phyloP scores from a whole-genome alignment of 1,139 yeast species.

The Geotrichum restrictum region DNA sequence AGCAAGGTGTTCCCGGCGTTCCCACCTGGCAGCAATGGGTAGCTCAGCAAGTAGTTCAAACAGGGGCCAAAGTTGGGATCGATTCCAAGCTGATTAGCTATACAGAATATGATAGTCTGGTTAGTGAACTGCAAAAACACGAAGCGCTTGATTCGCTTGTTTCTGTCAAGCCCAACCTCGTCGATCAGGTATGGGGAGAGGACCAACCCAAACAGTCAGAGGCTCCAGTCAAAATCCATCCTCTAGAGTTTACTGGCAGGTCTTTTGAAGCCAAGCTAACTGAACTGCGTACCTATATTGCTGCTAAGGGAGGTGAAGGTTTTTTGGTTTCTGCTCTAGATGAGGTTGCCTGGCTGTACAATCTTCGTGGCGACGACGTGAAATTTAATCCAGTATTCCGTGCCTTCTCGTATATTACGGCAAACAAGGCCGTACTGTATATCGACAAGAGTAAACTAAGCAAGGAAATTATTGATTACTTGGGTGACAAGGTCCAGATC shows the following conservation, averaged over 20 bases:
- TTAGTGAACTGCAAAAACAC: slow-evolving; percentile 34
- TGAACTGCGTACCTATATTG: slow-evolving; percentile 46
- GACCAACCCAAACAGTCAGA: slow-evolving; percentile 41
- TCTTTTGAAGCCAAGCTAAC: slow-evolving; percentile 44
- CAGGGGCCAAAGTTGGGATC: slow-evolving; percentile 46
- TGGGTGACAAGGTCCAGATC: slow-evolving; percentile 34
- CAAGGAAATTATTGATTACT: slow-evolving; percentile 38
- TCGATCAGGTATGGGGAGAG: slow-evolving; percentile 70
- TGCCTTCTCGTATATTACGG: slow-evolving; percentile 69
- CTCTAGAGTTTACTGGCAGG: slow-evolving; percentile 43
- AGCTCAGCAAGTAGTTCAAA: slow-evolving; percentile 37
- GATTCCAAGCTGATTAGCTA: slow-evolving; percentile 70
- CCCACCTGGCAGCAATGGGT: slow-evolving; percentile 91
- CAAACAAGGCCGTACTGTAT: slow-evolving; percentile 55
- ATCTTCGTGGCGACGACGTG: slow-evolving; percentile 81
- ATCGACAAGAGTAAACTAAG: slow-evolving; percentile 65
- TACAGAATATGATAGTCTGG: slow-evolving; percentile 41
- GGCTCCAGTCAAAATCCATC: slow-evolving; percentile 34
- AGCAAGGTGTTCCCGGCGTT: slow-evolving; percentile 69
- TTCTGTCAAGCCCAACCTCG: slow-evolving; percentile 63
- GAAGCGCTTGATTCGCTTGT: slow-evolving; percentile 48
- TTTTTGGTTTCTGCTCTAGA: slow-evolving; percentile 73
- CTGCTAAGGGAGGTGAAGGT: slow-evolving; percentile 43
- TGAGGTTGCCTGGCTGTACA: slow-evolving; percentile 90
- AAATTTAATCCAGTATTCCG: slow-evolving; percentile 89